These are phyloP conservation scores for Breviolum minutum DNA, from an alignment of 73 alveolate species.

Conservation along the genomic window DNA sequence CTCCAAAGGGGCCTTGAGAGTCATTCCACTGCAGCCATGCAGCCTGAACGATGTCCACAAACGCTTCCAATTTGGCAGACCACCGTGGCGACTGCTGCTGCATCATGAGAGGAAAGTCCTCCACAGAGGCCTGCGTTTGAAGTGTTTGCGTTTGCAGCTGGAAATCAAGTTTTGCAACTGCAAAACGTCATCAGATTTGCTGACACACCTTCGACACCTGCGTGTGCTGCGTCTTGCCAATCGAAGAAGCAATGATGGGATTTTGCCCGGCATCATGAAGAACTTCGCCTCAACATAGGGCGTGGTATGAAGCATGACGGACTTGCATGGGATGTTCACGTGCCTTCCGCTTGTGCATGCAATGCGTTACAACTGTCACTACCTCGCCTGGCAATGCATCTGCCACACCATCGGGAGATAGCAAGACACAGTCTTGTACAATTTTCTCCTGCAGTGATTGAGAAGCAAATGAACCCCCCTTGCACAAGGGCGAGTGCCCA, in stretches of 20 bases:
- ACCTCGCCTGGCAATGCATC: conserved; percentile 28
- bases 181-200: not conserved
- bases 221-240: conserved; percentile 92
- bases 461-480: not conserved
- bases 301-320: not conserved
- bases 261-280: conserved; percentile 83
- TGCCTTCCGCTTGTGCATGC: no score
- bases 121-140: conserved; percentile 46
- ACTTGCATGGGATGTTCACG: no score
- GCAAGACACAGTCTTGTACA: conserved; percentile 57
- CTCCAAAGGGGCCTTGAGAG: not conserved
- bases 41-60: conserved; percentile 58
- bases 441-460: conserved; percentile 30
- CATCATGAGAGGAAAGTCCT: conserved; percentile 83
- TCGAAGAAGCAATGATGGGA: conserved; percentile 79
- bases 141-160: not conserved
- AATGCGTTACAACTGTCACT: no score
- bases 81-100: conserved; percentile 79
- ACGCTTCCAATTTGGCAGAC: conserved; percentile 27
- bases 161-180: not conserved
- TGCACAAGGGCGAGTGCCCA: no score
- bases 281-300: conserved; percentile 5
- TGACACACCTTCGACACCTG: conserved; percentile 66
- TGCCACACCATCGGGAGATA: conserved; percentile 49
- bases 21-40: not conserved